Percentiles rank a stretch among this genome's conserved stretches.
These are phyloP conservation scores for Paulownia fortunei DNA, from an alignment of 257 asterid genomes.

Conservation along the genomic window DNA sequence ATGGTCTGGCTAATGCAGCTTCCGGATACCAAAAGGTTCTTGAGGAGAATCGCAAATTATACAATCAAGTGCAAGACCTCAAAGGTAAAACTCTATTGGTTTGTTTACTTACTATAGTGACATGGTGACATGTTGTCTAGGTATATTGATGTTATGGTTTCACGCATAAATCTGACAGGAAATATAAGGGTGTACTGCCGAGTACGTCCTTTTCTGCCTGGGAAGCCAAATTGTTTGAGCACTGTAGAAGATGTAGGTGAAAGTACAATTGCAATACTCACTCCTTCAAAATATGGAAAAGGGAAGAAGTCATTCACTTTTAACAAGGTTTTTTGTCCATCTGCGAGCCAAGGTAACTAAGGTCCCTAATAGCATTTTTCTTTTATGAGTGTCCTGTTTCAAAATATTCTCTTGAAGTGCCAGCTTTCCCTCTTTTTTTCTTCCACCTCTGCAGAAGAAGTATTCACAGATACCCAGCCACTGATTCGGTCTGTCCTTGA, in stretches of 20 bases:
- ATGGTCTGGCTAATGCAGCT: constrained; percentile 66
- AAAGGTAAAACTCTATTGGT: constrained; percentile 57
- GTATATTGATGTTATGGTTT: constrained; percentile 28
- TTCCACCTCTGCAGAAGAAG: constrained; percentile 45
- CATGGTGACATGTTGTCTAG: not conserved
- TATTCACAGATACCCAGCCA: constrained; percentile 55
- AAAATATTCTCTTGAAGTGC: not conserved
- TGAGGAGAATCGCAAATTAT: constrained; percentile 83
- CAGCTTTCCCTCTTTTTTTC: not conserved
- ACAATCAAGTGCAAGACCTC: constrained; percentile 91
- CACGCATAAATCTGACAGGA: constrained; percentile 37
- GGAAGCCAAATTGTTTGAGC: constrained; percentile 42
- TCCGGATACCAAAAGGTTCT: constrained; percentile 73
- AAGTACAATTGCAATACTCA: constrained; percentile 40
- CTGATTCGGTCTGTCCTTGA: constrained; percentile 57
- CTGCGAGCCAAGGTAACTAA: constrained; percentile 57
- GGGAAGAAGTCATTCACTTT: constrained; percentile 55
- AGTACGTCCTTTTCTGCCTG: constrained; percentile 51
- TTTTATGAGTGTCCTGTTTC: not conserved
- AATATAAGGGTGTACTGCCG: constrained; percentile 59
- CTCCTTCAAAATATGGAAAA: constrained; percentile 56
- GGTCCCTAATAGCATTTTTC: constrained; percentile 5
- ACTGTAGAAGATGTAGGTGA: constrained; percentile 59
- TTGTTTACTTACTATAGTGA: not conserved
- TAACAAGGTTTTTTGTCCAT: constrained; percentile 58